phyloP scores from a whole-genome alignment of 2,329 filamentous ascomycete species.

The Camillea tinctor region DNA sequence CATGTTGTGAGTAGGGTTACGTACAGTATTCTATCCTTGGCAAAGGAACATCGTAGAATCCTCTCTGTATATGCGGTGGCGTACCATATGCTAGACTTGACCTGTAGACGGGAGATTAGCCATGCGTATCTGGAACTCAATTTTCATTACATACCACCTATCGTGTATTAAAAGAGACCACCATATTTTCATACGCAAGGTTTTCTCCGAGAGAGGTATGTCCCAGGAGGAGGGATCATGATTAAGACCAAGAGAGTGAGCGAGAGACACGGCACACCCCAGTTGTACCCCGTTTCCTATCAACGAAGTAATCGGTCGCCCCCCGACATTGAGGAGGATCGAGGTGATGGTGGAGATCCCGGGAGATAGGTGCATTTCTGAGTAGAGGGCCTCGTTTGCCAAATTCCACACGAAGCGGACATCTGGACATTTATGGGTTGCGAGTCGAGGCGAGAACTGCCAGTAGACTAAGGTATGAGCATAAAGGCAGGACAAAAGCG shows the following conservation, averaged over 20 bases:
- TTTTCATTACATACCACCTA: conserved; percentile 43
- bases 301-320: conserved; percentile 59
- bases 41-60: conserved; percentile 48
- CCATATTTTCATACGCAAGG: conserved; percentile 53
- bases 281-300: conserved; percentile 55
- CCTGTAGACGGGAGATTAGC: conserved; percentile 32
- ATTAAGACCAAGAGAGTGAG: conserved; percentile 55
- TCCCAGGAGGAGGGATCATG: conserved; percentile 52
- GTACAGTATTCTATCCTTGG: conserved; percentile 36
- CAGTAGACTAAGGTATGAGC: conserved; percentile 59
- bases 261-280: conserved; percentile 50
- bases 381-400: conserved; percentile 58
- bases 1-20: neutral
- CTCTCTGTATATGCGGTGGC: conserved; percentile 44
- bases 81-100: conserved; percentile 53
- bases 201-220: conserved; percentile 50
- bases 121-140: neutral
- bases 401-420: conserved; percentile 62
- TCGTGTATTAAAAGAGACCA: conserved; percentile 56
- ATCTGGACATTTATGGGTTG: conserved; percentile 51
- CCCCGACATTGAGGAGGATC: conserved; percentile 57
- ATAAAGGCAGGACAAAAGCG: conserved; percentile 56
- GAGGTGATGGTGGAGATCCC: conserved; percentile 58
- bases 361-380: conserved; percentile 57
- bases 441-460: conserved; percentile 46